Evolutionary conservation across 305 asterid genomes (phyloP), one percentile per base, ranked within the genome.

Genomic region (Fraxinus greggii): DNA sequence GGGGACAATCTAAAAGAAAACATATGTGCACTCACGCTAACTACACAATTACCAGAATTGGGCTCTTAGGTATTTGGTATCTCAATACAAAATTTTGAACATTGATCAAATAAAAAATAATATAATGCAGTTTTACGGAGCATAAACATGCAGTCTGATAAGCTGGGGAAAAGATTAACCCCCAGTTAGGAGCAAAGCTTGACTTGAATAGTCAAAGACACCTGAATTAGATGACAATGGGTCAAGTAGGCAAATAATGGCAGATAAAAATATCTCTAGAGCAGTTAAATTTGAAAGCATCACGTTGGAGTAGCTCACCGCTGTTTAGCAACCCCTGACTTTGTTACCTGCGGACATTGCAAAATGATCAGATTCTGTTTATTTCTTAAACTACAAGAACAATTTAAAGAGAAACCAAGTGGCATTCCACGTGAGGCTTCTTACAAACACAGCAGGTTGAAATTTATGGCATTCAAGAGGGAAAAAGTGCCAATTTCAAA

Each of bases 281-380:
- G 40, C 40, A 29, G 24, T 31, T 29, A 70, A 70, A 70, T 70
- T 13, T 15, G 24, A 77, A 51, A 70, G 76, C 61, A 79, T 32
- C 29, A 73, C 24, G 23, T 79, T 78, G 29, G 78, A 77, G 83
- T 56, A 85, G 82, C 96, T 92, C 81, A 97, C 98, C 90, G 75
- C 80, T 87, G 89, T 73, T 92, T 97, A 67, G 85, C 69, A 61
- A 82, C 93, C 79, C 93, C 89, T 75, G 93, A 80, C 82, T 80
- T 86, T 70, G 84, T 79, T 79, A 72, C 85, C 98, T 93, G 95
- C 90, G 88, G 28, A 83, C 23, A 84, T 76, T 19, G 82, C 72
- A 48, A 86, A 83, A 78, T 32, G 24, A 80, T 92, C 80, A 90
- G 88, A 81, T 70, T 76, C 69, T 70, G 36, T 13, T 32, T 72